Evolutionary conservation across 768 basidiomycete species (phyloP).

Genomic region (Pulveroboletus ravenelii): DNA sequence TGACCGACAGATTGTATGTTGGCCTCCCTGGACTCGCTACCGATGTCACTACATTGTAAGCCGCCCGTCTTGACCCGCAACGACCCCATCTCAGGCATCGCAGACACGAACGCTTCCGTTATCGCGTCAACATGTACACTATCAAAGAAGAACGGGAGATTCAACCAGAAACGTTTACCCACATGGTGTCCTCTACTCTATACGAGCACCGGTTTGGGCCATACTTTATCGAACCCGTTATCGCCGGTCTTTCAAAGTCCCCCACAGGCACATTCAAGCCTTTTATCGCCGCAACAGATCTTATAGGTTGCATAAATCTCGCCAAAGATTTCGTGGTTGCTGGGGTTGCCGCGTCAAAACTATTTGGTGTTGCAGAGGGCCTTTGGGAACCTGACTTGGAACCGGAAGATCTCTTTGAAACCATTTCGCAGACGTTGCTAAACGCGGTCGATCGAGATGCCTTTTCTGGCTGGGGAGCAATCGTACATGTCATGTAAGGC

Average conservation of each 20-base stretch:
- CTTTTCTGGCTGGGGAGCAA: constrained; percentile 92
- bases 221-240: constrained; percentile 94
- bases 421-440: constrained; percentile 91
- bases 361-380: constrained; percentile 96
- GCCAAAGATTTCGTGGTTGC: constrained; percentile 97
- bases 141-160: constrained; percentile 99
- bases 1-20: constrained; percentile 87
- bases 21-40: constrained; percentile 91
- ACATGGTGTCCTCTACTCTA: constrained; percentile 90
- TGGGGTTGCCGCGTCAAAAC: constrained; percentile 86
- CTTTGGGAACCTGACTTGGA: constrained; percentile 98
- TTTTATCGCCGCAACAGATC: constrained; percentile 92
- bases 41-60: constrained; percentile 88
- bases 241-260: constrained; percentile 81
- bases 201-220: constrained; percentile 96
- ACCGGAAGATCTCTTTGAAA: constrained; percentile 97
- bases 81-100: constrained; percentile 3
- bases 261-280: constrained; percentile 73
- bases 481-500: constrained; percentile 93
- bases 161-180: constrained; percentile 92
- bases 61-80: constrained; percentile 4
- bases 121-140: constrained; percentile 96
- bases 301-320: constrained; percentile 90
- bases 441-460: constrained; percentile 97
- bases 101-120: constrained; percentile 88